A percentile compares a stretch with the other conserved stretches of the same genome.
Evolutionary conservation across 768 basidiomycete genomes (phyloP).

Genomic region (Chalciporus pseudorubinellus): DNA sequence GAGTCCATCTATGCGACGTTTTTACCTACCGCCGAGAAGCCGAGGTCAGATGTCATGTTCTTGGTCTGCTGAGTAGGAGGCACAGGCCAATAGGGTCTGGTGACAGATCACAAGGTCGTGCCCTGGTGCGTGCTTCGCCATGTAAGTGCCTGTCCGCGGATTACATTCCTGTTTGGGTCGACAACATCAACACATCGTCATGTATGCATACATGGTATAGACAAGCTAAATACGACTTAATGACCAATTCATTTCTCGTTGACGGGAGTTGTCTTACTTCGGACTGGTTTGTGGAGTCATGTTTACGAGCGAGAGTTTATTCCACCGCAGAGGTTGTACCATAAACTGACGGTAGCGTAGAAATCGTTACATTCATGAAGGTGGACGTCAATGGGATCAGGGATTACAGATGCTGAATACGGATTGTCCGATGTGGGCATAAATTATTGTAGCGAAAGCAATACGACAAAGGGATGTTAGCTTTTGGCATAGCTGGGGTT

Average conservation of each 20-base stretch:
- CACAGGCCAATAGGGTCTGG: constrained; percentile 7
- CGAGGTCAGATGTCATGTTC: not conserved
- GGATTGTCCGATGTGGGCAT: not conserved
- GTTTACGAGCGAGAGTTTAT: constrained; percentile 6
- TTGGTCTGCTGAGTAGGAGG: not conserved
- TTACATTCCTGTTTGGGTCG: constrained; percentile 1
- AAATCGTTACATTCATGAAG: not conserved
- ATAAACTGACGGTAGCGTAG: not conserved
- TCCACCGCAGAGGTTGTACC: not conserved
- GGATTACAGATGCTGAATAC: not conserved
- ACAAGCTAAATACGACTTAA: too few relatives aligned
- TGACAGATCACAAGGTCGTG: constrained; percentile 4
- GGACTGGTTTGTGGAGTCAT: constrained; percentile 2
- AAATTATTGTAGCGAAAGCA: constrained; percentile 2
- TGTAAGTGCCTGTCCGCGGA: constrained; percentile 1
- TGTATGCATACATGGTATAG: not conserved
- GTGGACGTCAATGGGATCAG: not conserved
- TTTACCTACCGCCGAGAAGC: not conserved
- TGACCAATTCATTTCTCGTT: not conserved
- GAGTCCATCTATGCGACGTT: not conserved
- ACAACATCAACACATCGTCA: not conserved
- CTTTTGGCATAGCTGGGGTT: not conserved
- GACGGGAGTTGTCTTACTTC: not conserved
- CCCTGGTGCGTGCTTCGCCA: not conserved
- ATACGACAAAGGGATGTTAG: not conserved